Conservation (phyloP, 2,329 filamentous ascomycete genomes). For the Samsoniella hepiali region DNA sequence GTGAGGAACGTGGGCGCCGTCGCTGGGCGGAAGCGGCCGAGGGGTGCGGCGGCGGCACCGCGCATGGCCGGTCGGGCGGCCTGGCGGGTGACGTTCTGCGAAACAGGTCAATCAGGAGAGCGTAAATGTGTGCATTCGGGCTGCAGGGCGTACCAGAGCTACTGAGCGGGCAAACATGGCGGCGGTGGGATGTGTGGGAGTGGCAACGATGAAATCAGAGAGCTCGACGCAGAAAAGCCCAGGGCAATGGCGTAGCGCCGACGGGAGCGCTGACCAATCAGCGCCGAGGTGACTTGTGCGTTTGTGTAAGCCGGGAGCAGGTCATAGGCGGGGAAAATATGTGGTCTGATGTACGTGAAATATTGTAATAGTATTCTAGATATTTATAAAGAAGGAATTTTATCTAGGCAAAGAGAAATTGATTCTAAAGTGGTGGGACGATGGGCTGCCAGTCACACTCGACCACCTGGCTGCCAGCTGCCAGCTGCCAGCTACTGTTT, state of each 20-base stretch:
- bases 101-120: not conserved
- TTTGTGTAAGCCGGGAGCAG: not conserved
- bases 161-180: constrained; percentile 28
- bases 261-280: constrained; percentile 20
- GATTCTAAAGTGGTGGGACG: no score
- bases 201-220: constrained; percentile 11
- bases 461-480: not conserved
- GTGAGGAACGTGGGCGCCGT: constrained; percentile 23
- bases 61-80: constrained; percentile 34
- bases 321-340: not conserved
- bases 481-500: constrained; percentile 1
- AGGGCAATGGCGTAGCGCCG: constrained; percentile 20
- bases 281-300: not conserved
- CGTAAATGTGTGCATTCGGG: not conserved
- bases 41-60: constrained; percentile 26
- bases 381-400: no score
- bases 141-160: constrained; percentile 23
- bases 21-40: constrained; percentile 12
- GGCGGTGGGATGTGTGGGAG: constrained; percentile 10
- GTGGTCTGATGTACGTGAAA: not conserved
- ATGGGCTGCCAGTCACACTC: not conserved
- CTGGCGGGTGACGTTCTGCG: constrained; percentile 37
- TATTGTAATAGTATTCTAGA: no score
- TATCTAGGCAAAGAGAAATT: no score
- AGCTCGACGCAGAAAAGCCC: constrained; percentile 14